Evolutionary conservation across 352 stramenopile genomes (phyloP).

Genomic region (Pythium inflatum): DNA sequence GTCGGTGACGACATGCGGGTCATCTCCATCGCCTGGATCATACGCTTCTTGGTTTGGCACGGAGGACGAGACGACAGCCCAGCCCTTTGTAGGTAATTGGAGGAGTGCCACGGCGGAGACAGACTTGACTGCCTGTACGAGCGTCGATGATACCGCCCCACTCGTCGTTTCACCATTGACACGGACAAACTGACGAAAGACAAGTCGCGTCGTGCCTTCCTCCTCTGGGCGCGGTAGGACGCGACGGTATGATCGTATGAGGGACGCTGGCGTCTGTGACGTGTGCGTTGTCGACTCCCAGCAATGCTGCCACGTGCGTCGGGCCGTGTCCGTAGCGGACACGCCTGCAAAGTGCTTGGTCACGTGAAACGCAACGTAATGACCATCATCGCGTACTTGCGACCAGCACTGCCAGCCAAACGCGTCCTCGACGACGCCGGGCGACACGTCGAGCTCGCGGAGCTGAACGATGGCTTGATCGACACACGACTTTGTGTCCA

Average conservation of each 20-base stretch:
- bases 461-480: background rate
- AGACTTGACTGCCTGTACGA: slow-evolving; percentile 13
- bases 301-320: slow-evolving; percentile 26
- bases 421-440: background rate
- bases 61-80: slow-evolving; percentile 14
- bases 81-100: background rate
- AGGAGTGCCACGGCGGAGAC: slow-evolving; percentile 16
- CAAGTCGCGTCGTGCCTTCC: background rate
- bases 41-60: slow-evolving; percentile 17
- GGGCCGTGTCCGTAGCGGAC: background rate
- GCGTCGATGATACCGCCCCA: background rate
- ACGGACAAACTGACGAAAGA: background rate
- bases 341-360: slow-evolving; percentile 14
- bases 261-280: slow-evolving; percentile 11
- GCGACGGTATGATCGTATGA: background rate
- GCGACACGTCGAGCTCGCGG: background rate
- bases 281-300: background rate
- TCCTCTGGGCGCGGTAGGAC: background rate
- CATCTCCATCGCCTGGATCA: background rate
- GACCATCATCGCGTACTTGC: background rate
- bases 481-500: background rate
- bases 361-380: slow-evolving; percentile 17
- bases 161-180: background rate
- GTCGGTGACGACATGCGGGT: too few species aligned
- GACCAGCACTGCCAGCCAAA: slow-evolving; percentile 27